phyloP scores from a whole-genome alignment of 139 green algal genomes.

The Haematococcus lacustris region DNA sequence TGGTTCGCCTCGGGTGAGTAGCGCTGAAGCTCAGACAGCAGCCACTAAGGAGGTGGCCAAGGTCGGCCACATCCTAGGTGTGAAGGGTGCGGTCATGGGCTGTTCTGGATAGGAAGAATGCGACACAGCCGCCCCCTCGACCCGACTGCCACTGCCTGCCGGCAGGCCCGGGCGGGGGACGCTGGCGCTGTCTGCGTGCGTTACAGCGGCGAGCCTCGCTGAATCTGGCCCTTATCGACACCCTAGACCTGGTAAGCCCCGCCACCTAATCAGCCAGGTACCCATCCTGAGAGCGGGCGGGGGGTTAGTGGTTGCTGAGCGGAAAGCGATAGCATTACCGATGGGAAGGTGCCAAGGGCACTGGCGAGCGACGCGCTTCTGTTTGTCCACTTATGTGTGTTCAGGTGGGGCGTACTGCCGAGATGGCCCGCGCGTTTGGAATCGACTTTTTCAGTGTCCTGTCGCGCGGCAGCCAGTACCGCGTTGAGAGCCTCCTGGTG shows the following conservation, averaged over 20 bases:
- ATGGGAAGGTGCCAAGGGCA: too few species aligned
- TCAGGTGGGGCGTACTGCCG: conserved; percentile 64
- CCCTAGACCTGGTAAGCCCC: conserved; percentile 84
- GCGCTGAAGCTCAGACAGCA: too few species aligned
- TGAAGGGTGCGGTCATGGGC: too few species aligned
- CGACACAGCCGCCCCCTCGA: too few species aligned
- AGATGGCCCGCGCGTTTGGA: conserved; percentile 88
- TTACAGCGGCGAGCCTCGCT: conserved; percentile 35
- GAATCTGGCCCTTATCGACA: conserved; percentile 74
- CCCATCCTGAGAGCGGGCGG: too few species aligned
- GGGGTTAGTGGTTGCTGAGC: too few species aligned
- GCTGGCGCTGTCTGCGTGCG: conserved; percentile 36
- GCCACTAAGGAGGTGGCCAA: too few species aligned
- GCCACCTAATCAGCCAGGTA: not conserved
- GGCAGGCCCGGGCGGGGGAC: conserved; percentile 16
- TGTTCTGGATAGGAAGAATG: too few species aligned
- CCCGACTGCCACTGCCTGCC: not conserved
- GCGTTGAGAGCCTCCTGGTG: conserved; percentile 90
- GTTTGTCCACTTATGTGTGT: too few species aligned
- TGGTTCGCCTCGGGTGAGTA: conserved; percentile 73
- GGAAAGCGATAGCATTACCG: too few species aligned
- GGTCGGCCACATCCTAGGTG: too few species aligned
- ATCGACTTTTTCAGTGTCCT: conserved; percentile 93
- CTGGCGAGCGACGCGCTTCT: too few species aligned
- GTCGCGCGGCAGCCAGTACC: conserved; percentile 82